Base-by-base conservation (phyloP, 345 rosid species). In the Gossypium arboreum region DNA sequence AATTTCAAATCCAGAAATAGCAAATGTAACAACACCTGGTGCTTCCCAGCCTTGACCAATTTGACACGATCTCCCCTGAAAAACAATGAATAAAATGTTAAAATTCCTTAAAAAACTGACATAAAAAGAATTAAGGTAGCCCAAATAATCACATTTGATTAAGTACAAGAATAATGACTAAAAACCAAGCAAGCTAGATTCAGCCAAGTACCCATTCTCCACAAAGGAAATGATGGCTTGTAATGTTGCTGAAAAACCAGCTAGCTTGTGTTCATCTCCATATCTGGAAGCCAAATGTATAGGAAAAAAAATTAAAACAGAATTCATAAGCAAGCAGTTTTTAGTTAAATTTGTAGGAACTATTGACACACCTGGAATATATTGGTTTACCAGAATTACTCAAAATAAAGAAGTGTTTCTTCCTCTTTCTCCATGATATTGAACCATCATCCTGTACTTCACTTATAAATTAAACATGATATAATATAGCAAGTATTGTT, bases 211-310 rank as follows among this genome's bases (percentile, higher is more conserved):
- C 82, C 98, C 98, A 83, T 92, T 92, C 89, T 93, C 99, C 73
- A 96, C 97, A 71, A 93, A 96, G 77, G 99, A 96, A 78, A 96
- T 93, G 78, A 93, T 96, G 79, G 99, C 99, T 80, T 96, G 99
- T 77, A 96, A 81, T 25, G 99, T 96, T 57, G 99, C 99, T 68
- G 98, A 93, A 83, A 96, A 96, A 73, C 98, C 99, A 24, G 99
- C 99, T 50, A 96, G 95, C 85, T 91, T 96, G 88, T 93, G 97
- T 71, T 92, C 99, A 77, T 93, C 97, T 63, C 99, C 99, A 81
- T 96, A 93, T 87, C 98, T 93, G 77, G 79, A 79, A 79, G 43
- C 70, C 72, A 68, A 80, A 68, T 25, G 16, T 43, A 48, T 57
- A 5, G 41, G 41, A 48, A 64, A 10, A 81, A 44, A 68, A 61